Percentiles rank a stretch among this genome's conserved stretches.
These are phyloP conservation scores for Pseudomassariella vexata DNA, from an alignment of 2,329 filamentous ascomycete species.

Conservation along the genomic window DNA sequence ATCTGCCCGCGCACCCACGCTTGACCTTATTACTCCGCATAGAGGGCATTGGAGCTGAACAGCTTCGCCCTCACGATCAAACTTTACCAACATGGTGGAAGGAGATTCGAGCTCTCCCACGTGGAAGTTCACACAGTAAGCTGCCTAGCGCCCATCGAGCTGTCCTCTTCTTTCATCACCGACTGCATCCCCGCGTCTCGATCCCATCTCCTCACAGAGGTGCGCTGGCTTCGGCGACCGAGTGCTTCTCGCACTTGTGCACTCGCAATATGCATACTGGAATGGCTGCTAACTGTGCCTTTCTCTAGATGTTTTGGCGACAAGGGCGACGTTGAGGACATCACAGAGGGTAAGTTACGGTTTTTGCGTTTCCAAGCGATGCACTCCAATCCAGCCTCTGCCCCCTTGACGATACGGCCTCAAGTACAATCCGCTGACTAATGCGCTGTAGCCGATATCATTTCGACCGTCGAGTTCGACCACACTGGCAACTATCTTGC, in stretches of 20 bases:
- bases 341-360: conserved; percentile 73
- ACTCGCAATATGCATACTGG: conserved; percentile 1
- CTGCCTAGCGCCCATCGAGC: too few species aligned
- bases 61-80: conserved; percentile 15
- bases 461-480: conserved; percentile 86
- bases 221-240: too few species aligned
- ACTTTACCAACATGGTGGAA: conserved; percentile 81
- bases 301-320: conserved; percentile 86
- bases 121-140: conserved; percentile 99
- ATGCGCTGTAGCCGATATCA: conserved; percentile 67
- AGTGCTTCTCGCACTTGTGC: too few species aligned
- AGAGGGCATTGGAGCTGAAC: conserved; percentile 14
- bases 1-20: conserved; percentile 1
- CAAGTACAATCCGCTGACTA: too few species aligned
- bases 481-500: conserved; percentile 86
- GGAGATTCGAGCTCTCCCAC: conserved; percentile 89
- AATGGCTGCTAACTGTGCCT: not conserved
- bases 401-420: not conserved
- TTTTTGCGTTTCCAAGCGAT: too few species aligned
- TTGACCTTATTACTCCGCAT: not conserved
- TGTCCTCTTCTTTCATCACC: too few species aligned
- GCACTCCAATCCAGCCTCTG: not conserved
- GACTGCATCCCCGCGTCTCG: too few species aligned
- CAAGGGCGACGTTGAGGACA: conserved; percentile 98
- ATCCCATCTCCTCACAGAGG: too few species aligned